These are phyloP conservation scores for Gonapodya sp. DNA, from an alignment of 192 early-diverging fungal species.

Conservation along the genomic window DNA sequence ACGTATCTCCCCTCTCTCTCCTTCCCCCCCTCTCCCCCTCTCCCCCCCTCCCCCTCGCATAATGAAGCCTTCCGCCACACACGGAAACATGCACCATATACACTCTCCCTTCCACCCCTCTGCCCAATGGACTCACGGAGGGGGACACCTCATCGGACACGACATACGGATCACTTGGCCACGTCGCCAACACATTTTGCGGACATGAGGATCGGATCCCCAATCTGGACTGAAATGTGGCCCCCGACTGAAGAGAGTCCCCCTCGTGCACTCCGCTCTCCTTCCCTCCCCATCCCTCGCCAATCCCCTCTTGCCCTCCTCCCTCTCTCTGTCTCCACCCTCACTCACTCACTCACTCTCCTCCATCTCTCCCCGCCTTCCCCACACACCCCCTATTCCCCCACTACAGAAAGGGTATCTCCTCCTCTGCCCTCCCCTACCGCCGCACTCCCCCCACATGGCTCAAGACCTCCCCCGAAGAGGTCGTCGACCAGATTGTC, in stretches of 20 bases:
- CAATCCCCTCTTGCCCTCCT: not conserved
- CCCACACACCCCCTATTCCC: not conserved
- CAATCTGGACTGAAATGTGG: no score
- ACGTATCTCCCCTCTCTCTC: not conserved
- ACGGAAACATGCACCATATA: no score
- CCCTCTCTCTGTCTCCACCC: not conserved
- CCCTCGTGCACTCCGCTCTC: not conserved
- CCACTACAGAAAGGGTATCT: conserved; percentile 11
- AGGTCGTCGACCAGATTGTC: conserved; percentile 96
- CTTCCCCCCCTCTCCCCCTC: not conserved
- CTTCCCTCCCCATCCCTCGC: not conserved
- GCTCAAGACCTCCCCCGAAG: conserved; percentile 95
- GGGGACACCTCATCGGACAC: no score
- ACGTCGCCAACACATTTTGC: no score
- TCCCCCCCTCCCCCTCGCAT: not conserved
- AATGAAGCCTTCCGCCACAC: no score
- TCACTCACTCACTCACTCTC: not conserved
- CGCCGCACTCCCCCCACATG: conserved; percentile 93
- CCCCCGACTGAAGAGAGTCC: no score
- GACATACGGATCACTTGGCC: no score
- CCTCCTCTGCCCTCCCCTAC: conserved; percentile 82
- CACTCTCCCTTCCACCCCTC: no score
- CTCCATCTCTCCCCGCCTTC: not conserved
- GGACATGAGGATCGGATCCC: no score
- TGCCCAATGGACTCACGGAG: no score